Base-by-base conservation (phyloP, 805 yeast species). In the Metschnikowia santaceciliae region DNA sequence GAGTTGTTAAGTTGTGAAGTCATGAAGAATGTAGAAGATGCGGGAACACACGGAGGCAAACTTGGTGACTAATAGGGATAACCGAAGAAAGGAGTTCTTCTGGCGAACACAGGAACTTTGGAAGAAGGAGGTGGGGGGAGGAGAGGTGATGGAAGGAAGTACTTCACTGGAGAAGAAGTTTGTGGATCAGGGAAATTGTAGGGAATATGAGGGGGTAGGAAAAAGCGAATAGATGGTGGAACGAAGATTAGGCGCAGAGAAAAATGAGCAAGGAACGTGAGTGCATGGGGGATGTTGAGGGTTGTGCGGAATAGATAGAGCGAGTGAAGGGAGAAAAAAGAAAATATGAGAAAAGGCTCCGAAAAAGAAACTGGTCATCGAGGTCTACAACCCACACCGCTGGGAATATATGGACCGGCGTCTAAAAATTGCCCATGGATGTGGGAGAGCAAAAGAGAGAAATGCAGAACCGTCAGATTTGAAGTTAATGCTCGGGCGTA, bases 1-100 rank as follows among this genome's bases (percentile, higher is more conserved):
- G 58, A 54, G 53, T 67, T 66, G 54, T 67, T 64, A 42, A 67
- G 60, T 47, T 66, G 70, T 40, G 70, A 65, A 48, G 66, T 61
- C 69, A 66, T 66, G 43, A 8, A 7, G 44, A 33, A 14, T 65
- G 46, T 8, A 10, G 38, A 17, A 20, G 46, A 32, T 30, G 46
- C 34, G 43, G 48, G 35, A 30, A 15, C 22, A 32, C 34, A 41
- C 34, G 35, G 30, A 47, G 30, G 46, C 38, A 22, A 42, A 42
- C 32, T 26, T 26, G 43, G 43, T 30, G 43, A 26, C 43, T 40
- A 40, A 40, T 30, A 34, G 46, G 46, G 38, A 32, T 42, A 42
- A 32, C 37, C 15, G 32, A 20, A n/a, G 46, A 22, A 30, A 17
- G 23, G 19, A n/a, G 38, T 42, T 42, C 38, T 32, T 32, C 30